Conservation (phyloP, 352 stramenopile species). For the Globisporangium alternatum region DNA sequence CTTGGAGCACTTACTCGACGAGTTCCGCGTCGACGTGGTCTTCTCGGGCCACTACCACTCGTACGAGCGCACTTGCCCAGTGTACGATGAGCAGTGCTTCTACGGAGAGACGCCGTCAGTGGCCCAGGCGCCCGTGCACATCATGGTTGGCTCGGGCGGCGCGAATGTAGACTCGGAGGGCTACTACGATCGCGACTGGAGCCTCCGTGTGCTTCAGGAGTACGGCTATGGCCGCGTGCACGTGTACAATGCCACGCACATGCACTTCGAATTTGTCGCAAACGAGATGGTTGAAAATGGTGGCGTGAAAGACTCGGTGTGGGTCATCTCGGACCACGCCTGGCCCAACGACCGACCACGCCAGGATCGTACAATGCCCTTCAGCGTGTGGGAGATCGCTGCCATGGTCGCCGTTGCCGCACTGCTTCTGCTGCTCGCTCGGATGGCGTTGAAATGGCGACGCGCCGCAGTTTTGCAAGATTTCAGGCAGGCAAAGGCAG, state of each 20-base stretch:
- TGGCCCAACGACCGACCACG: constrained; percentile 38
- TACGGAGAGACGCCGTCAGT: constrained; percentile 17
- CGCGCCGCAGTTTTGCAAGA: neutral
- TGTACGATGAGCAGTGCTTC: constrained; percentile 47
- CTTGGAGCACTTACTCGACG: constrained; percentile 42
- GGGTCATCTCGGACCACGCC: constrained; percentile 46
- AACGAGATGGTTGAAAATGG: constrained; percentile 21
- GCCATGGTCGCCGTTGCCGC: neutral
- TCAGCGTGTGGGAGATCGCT: constrained; percentile 7
- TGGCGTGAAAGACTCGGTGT: constrained; percentile 14
- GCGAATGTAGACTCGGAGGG: constrained; percentile 31
- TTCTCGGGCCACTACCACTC: constrained; percentile 60
- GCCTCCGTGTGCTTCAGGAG: constrained; percentile 8
- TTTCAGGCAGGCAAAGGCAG: neutral
- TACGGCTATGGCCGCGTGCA: constrained; percentile 50
- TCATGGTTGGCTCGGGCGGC: constrained; percentile 52
- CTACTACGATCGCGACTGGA: constrained; percentile 29
- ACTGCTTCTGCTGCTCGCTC: constrained; percentile 7
- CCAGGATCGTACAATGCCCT: constrained; percentile 14
- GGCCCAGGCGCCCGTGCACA: constrained; percentile 45
- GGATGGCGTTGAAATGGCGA: constrained; percentile 7
- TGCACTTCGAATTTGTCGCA: constrained; percentile 53
- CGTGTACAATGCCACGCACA: constrained; percentile 51
- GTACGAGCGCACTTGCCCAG: constrained; percentile 60
- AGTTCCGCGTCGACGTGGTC: constrained; percentile 56